These are phyloP conservation scores for Candida quercuum DNA, from an alignment of 805 yeast genomes.

Conservation along the genomic window DNA sequence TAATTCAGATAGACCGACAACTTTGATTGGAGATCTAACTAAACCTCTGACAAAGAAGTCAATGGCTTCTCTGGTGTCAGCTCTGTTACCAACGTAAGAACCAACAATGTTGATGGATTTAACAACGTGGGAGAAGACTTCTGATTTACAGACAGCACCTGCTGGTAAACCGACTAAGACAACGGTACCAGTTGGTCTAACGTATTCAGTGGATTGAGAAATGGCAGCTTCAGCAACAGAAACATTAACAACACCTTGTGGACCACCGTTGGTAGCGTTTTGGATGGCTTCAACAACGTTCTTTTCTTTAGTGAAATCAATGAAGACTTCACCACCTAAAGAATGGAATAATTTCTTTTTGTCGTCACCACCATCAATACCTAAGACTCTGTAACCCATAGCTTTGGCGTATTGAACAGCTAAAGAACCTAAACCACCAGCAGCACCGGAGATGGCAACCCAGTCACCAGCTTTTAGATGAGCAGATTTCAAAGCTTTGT, in stretches of 20 bases:
- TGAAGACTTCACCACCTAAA: conserved; percentile 61
- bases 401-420: conserved; percentile 77
- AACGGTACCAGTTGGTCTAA: conserved; percentile 55
- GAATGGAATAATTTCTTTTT: conserved; percentile 49
- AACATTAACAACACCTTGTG: conserved; percentile 46
- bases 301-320: conserved; percentile 51
- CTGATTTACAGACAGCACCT: conserved; percentile 46
- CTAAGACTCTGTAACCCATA: conserved; percentile 70
- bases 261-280: conserved; percentile 56
- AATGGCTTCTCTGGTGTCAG: conserved; percentile 77
- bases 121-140: conserved; percentile 50
- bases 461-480: conserved; percentile 60
- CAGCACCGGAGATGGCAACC: conserved; percentile 76
- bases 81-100: conserved; percentile 86
- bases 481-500: conserved; percentile 64
- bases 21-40: conserved; percentile 65
- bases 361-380: conserved; percentile 72
- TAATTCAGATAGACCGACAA: conserved; percentile 72
- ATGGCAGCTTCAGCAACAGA: conserved; percentile 50
- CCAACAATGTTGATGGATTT: conserved; percentile 55
- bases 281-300: conserved; percentile 44
- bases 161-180: conserved; percentile 61
- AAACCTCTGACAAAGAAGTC: conserved; percentile 70
- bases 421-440: conserved; percentile 76
- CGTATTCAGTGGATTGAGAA: conserved; percentile 46